Evolutionary conservation across 768 basidiomycete species (phyloP), one percentile per base, ranked within the genome.

Genomic region (Mrakia frigida): DNA sequence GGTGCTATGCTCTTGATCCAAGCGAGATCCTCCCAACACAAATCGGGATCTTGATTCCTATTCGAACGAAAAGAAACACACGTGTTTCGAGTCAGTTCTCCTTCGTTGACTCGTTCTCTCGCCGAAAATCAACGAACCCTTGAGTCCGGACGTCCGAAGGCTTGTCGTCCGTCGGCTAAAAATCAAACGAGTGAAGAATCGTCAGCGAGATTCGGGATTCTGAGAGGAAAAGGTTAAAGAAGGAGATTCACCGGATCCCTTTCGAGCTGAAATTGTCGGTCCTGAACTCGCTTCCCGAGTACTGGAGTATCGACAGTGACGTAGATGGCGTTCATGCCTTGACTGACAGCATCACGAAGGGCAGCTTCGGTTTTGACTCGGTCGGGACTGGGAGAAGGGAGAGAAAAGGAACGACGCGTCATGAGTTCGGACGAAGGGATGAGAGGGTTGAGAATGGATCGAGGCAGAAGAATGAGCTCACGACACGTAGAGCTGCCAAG

Each of bases 21-120:
- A 0, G 65, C 75, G 63, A 84, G 80, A 63, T 84, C 83, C 33
- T 81, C 80, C 84, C 84, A 83, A 23, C 70, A 78, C 25, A 82
- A 67, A 43, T 80, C 75, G 11, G 81, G 74, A 63, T 81, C 81
- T 63, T 81, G 80, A 43, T 28, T 39, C 10, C 67, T 67, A 25
- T 11, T 35, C 39, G 65, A 65, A 50, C n/a, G 23, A 56, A 2
- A 50, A 56, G 23, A 56, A 2, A 10, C 3, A 21, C 11, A 11
- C 16, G n/a, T 13, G n/a, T 56, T n/a, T n/a, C 25, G 46, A 18
- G 18, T 50, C 2, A 50, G 43, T 43, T 50, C 16, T 50, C 46
- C 2, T 18, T 14, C 11, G 5, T 50, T 18, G 39, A 6, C 39
- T 41, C 39, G 39, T 41, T 11, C 6, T 11, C 6, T 41, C 39